Evolutionary conservation across 2,329 filamentous ascomycete genomes (phyloP).

Genomic region (Aspergillus pseudotamarii): DNA sequence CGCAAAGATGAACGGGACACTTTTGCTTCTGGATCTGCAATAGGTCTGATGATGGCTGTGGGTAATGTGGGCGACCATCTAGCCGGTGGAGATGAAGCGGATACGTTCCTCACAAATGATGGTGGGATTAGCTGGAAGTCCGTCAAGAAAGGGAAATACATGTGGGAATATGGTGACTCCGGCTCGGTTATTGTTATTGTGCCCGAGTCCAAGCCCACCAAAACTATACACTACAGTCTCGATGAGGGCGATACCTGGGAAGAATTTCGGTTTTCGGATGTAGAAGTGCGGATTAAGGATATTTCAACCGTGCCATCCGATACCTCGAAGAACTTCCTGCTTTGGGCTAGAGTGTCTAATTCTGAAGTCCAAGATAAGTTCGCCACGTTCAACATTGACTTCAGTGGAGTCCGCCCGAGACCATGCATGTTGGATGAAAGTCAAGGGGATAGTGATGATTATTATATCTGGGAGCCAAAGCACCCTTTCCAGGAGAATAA

Average conservation of each 20-base stretch:
- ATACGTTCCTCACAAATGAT: conserved; percentile 89
- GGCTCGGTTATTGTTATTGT: conserved; percentile 91
- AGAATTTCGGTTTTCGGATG: conserved; percentile 71
- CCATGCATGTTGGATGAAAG: conserved; percentile 69
- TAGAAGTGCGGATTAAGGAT: conserved; percentile 72
- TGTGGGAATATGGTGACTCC: conserved; percentile 95
- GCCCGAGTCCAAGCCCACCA: conserved; percentile 68
- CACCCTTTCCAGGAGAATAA: conserved; percentile 78
- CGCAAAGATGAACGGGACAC: conserved; percentile 78
- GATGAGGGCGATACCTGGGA: conserved; percentile 82
- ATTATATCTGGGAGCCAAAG: conserved; percentile 82
- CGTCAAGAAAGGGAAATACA: conserved; percentile 83
- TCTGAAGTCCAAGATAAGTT: conserved; percentile 51
- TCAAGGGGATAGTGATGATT: conserved; percentile 65
- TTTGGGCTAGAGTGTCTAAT: conserved; percentile 72
- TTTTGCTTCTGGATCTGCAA: conserved; percentile 83
- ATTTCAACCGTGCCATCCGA: conserved; percentile 89
- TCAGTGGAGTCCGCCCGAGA: conserved; percentile 74
- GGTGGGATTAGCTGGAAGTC: conserved; percentile 87
- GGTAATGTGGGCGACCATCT: conserved; percentile 85
- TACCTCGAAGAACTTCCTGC: conserved; percentile 83
- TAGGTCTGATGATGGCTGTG: conserved; percentile 86
- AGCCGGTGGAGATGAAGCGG: conserved; percentile 67
- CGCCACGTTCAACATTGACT: conserved; percentile 83
- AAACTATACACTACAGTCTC: conserved; percentile 71